These are phyloP conservation scores for Yamadazyma kitorensis DNA, from an alignment of 805 yeast species.

Conservation along the genomic window DNA sequence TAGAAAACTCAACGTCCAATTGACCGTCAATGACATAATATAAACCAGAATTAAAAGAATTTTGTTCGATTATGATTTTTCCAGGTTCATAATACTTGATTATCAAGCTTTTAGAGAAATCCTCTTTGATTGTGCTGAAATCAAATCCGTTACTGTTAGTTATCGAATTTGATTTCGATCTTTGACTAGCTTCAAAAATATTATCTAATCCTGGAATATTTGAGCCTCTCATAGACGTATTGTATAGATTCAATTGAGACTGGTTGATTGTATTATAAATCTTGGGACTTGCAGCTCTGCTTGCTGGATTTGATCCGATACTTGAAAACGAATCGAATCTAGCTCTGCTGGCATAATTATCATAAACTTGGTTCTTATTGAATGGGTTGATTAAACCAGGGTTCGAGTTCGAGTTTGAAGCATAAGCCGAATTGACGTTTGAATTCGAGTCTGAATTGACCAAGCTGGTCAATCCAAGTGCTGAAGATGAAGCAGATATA, in stretches of 20 bases:
- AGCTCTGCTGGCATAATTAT: slow-evolving; percentile 13
- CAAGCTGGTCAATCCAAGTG: slow-evolving; percentile 25
- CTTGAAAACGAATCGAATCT: slow-evolving; percentile 16
- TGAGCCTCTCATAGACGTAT: slow-evolving; percentile 6
- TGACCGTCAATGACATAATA: slow-evolving; percentile 78
- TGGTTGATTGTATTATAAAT: slow-evolving; percentile 31
- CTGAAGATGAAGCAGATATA: slow-evolving; percentile 25
- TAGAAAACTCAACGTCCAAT: slow-evolving; percentile 49
- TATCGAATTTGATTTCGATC: slow-evolving; percentile 5
- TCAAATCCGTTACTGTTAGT: slow-evolving; percentile 5
- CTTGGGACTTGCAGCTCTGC: slow-evolving; percentile 21
- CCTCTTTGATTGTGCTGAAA: slow-evolving; percentile 33
- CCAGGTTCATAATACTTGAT: slow-evolving; percentile 54
- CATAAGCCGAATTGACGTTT: neutral
- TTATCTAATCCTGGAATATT: neutral
- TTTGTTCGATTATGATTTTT: slow-evolving; percentile 57
- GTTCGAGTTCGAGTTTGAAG: neutral
- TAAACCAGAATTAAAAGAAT: slow-evolving; percentile 68
- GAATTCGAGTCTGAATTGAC: slow-evolving; percentile 12
- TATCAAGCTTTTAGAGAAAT: slow-evolving; percentile 59
- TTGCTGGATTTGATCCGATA: slow-evolving; percentile 10
- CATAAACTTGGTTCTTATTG: slow-evolving; percentile 13
- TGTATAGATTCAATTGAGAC: slow-evolving; percentile 12
- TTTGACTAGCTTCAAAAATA: slow-evolving; percentile 4
- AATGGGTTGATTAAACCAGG: slow-evolving; percentile 8